phyloP scores from a whole-genome alignment of 345 rosid genomes.

The Passiflora organensis region DNA sequence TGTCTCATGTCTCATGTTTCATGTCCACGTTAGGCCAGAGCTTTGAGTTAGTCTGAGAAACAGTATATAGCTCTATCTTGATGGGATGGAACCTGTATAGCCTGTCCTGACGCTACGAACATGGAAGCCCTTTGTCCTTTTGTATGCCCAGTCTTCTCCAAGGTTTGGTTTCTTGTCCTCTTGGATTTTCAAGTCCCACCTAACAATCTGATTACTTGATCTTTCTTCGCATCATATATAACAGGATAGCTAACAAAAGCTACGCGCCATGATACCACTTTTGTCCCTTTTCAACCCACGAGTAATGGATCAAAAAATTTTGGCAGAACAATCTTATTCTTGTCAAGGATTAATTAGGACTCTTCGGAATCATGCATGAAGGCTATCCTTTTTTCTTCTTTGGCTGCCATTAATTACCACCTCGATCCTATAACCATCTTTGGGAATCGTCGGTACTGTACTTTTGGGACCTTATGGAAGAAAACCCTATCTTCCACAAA shows the following conservation, averaged over 20 bases:
- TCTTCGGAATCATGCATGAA: no score
- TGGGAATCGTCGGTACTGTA: slow-evolving; percentile 6
- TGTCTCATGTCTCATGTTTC: slow-evolving; percentile 13
- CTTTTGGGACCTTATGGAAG: slow-evolving; percentile 3
- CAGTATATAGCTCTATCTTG: slow-evolving; percentile 1
- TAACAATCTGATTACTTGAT: slow-evolving; percentile 10
- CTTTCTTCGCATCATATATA: slow-evolving; percentile 11
- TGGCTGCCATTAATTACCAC: neutral
- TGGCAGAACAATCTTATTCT: no score
- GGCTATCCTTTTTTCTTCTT: neutral
- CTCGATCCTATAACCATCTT: slow-evolving; percentile 2
- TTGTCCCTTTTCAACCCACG: slow-evolving; percentile 27
- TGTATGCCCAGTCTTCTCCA: slow-evolving; percentile 9
- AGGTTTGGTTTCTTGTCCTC: slow-evolving; percentile 11
- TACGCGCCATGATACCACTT: slow-evolving; percentile 18
- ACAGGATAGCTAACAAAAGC: slow-evolving; percentile 18
- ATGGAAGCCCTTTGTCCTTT: slow-evolving; percentile 30
- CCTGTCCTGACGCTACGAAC: slow-evolving; percentile 30
- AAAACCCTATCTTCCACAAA: neutral
- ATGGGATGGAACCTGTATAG: slow-evolving; percentile 15
- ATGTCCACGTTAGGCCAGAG: slow-evolving; percentile 7
- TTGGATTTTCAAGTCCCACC: slow-evolving; percentile 16
- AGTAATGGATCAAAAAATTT: no score
- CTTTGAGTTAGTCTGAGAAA: slow-evolving; percentile 11
- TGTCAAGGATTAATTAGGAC: no score